A percentile compares a stretch with the other conserved stretches of the same genome.
Evolutionary conservation across 1,139 yeast genomes (phyloP).

Genomic region (Protomyces macrosporus): DNA sequence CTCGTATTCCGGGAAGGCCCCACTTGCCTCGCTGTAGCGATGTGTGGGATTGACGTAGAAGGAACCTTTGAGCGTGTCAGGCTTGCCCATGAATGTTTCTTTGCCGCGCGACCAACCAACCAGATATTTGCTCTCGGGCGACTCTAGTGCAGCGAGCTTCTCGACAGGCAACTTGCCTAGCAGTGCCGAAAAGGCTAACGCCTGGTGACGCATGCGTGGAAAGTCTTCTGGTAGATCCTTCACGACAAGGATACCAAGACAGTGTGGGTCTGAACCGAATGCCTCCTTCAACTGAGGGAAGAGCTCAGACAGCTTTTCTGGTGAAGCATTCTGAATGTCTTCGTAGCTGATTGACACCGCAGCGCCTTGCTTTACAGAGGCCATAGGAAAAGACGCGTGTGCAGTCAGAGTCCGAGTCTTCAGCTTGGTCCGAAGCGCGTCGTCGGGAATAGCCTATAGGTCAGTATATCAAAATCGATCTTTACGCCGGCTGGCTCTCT

Average conservation of each 20-base stretch:
- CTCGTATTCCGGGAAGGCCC: slow-evolving; percentile 32
- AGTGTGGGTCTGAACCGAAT: slow-evolving; percentile 49
- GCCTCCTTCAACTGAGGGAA: slow-evolving; percentile 38
- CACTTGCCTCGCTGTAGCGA: slow-evolving; percentile 38
- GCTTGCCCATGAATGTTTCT: slow-evolving; percentile 46
- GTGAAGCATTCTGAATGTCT: neutral
- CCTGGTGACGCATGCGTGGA: slow-evolving; percentile 43
- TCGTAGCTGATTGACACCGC: slow-evolving; percentile 9
- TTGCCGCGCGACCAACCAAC: slow-evolving; percentile 66
- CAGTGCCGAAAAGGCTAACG: slow-evolving; percentile 46
- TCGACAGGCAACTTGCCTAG: slow-evolving; percentile 46
- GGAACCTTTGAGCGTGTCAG: slow-evolving; percentile 56
- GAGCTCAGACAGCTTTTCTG: neutral
- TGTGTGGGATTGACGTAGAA: slow-evolving; percentile 47
- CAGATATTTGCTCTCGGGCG: slow-evolving; percentile 49
- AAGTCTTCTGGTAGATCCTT: slow-evolving; percentile 46
- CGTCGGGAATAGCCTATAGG: neutral
- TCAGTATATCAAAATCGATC: neutral
- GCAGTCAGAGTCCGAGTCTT: neutral
- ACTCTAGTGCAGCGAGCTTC: slow-evolving; percentile 44
- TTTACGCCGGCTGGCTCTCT: too few relatives aligned
- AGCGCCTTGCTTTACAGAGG: neutral
- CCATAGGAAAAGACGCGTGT: neutral
- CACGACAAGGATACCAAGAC: slow-evolving; percentile 52
- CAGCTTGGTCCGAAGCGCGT: neutral